Conservation (phyloP, 2,329 filamentous ascomycete genomes). For the Lachnellula suecica region DNA sequence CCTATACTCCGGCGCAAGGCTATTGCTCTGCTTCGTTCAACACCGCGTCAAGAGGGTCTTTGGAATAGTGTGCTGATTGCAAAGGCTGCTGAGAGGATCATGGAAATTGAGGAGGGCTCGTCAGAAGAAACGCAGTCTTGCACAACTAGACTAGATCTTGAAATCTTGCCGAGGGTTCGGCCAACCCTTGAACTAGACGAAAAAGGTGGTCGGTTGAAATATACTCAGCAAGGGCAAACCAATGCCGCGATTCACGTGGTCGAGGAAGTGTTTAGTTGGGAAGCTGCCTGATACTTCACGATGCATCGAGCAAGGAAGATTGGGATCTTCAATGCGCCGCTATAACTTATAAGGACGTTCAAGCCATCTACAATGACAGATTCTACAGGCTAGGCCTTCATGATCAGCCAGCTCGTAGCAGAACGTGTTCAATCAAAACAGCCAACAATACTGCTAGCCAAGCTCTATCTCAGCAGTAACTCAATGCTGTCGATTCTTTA, state of each 20-base stretch:
- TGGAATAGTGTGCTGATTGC: conserved; percentile 48
- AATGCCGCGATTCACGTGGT: conserved; percentile 1
- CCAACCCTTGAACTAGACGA: conserved; percentile 14
- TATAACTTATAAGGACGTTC: too few species aligned
- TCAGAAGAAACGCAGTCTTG: neutral
- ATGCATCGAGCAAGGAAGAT: too few species aligned
- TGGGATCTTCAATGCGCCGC: too few species aligned
- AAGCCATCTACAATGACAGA: too few species aligned
- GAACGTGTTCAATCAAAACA: neutral
- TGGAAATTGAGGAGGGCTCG: conserved; percentile 21
- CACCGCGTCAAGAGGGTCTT: conserved; percentile 62
- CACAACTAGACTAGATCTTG: neutral
- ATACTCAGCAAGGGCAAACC: conserved; percentile 1
- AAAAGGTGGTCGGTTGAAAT: conserved; percentile 11
- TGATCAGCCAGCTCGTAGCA: too few species aligned
- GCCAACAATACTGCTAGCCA: neutral
- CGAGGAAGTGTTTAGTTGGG: conserved; percentile 16
- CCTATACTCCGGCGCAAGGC: conserved; percentile 54
- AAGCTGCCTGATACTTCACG: too few species aligned
- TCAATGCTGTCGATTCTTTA: neutral
- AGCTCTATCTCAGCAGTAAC: neutral
- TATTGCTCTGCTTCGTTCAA: conserved; percentile 57
- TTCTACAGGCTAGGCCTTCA: too few species aligned
- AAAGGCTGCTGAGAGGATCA: conserved; percentile 17
- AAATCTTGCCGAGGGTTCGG: neutral